These are phyloP conservation scores for Penicillium psychrosexuale DNA, from an alignment of 2,329 filamentous ascomycete species.

Conservation along the genomic window DNA sequence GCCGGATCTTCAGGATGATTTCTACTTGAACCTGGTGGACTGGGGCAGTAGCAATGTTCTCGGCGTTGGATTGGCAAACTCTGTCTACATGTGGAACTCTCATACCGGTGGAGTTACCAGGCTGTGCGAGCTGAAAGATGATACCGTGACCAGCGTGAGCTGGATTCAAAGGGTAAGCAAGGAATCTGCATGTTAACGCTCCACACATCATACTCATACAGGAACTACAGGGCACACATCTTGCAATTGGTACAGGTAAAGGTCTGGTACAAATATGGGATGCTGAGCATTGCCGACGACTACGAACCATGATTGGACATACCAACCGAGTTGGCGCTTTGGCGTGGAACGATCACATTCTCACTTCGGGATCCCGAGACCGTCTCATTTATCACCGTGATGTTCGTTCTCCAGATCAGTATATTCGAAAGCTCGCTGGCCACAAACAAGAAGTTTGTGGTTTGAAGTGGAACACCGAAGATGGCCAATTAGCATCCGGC, in stretches of 20 bases:
- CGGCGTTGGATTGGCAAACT: slow-evolving; percentile 85
- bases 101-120: slow-evolving; percentile 87
- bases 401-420: slow-evolving; percentile 88
- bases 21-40: slow-evolving; percentile 95
- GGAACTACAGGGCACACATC: slow-evolving; percentile 68
- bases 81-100: slow-evolving; percentile 98
- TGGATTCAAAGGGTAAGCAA: slow-evolving; percentile 81
- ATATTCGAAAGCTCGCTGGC: slow-evolving; percentile 78
- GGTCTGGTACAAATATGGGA: slow-evolving; percentile 98
- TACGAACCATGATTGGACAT: slow-evolving; percentile 96
- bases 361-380: slow-evolving; percentile 92
- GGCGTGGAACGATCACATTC: slow-evolving; percentile 97
- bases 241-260: slow-evolving; percentile 92
- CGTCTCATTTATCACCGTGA: slow-evolving; percentile 93
- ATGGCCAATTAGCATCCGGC: slow-evolving; percentile 89
- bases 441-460: slow-evolving; percentile 99
- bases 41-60: slow-evolving; percentile 96
- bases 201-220: slow-evolving; percentile 5
- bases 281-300: slow-evolving; percentile 75
- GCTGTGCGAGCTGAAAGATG: slow-evolving; percentile 86
- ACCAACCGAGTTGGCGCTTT: slow-evolving; percentile 88
- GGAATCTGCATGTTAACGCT: not conserved
- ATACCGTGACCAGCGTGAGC: slow-evolving; percentile 92
- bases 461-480: slow-evolving; percentile 93
- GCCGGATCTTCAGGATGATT: slow-evolving; percentile 92